Evolutionary conservation across 345 rosid species (phyloP).

Genomic region (Rhodamnia argentea): DNA sequence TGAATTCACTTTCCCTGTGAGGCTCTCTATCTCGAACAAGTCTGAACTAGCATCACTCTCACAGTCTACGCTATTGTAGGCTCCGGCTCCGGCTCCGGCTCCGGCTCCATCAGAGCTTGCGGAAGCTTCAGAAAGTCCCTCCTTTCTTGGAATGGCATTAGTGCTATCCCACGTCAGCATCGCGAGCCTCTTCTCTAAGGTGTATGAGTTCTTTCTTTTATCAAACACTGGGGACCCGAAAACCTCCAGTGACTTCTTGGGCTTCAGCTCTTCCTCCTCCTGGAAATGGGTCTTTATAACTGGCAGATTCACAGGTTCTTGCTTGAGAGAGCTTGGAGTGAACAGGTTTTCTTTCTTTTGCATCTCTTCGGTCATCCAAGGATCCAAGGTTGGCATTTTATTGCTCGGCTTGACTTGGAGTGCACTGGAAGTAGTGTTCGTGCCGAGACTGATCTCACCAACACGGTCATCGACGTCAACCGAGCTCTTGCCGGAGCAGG

Average conservation of each 20-base stretch:
- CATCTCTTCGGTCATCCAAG: slow-evolving; percentile 3
- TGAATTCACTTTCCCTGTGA: slow-evolving; percentile 50
- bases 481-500: slow-evolving; percentile 28
- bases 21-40: slow-evolving; percentile 76
- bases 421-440: background rate
- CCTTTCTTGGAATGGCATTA: slow-evolving; percentile 16
- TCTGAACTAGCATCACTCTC: slow-evolving; percentile 77
- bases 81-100: slow-evolving; percentile 24
- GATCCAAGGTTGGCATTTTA: slow-evolving; percentile 1
- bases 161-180: slow-evolving; percentile 31
- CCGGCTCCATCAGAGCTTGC: background rate
- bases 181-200: slow-evolving; percentile 31
- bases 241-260: slow-evolving; percentile 46
- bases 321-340: background rate
- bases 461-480: slow-evolving; percentile 15
- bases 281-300: background rate
- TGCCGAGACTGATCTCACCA: slow-evolving; percentile 30
- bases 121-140: slow-evolving; percentile 1
- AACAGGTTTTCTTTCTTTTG: background rate
- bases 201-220: slow-evolving; percentile 17
- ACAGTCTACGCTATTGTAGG: background rate
- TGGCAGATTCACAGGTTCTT: slow-evolving; percentile 4
- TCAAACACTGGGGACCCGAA: slow-evolving; percentile 43
- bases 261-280: slow-evolving; percentile 12
- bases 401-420: slow-evolving; percentile 5